Conservation (phyloP, 352 stramenopile genomes). For the Globisporangium nagaii region DNA sequence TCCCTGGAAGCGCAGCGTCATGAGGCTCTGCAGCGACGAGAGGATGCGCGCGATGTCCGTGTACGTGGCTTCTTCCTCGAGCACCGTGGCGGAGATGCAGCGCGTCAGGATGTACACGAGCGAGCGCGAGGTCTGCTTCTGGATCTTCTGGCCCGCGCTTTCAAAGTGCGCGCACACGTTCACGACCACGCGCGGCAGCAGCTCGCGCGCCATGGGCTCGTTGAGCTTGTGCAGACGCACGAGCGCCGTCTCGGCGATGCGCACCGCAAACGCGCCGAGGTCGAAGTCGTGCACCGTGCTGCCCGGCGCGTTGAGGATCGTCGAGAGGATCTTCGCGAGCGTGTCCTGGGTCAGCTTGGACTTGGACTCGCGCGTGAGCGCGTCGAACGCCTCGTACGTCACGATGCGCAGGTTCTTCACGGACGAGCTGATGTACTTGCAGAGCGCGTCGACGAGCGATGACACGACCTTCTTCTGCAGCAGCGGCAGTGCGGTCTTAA, state of each 20-base stretch:
- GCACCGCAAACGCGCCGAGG: conserved; percentile 58
- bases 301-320: conserved; percentile 56
- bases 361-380: conserved; percentile 38
- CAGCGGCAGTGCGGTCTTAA: conserved; percentile 71
- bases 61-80: conserved; percentile 50
- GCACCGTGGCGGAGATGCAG: conserved; percentile 40
- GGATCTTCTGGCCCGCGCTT: conserved; percentile 43
- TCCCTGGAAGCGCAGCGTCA: conserved; percentile 77
- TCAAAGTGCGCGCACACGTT: conserved; percentile 71
- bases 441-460: conserved; percentile 66
- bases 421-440: conserved; percentile 69
- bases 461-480: conserved; percentile 77
- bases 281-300: conserved; percentile 57
- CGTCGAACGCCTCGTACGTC: conserved; percentile 71
- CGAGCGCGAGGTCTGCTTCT: conserved; percentile 58
- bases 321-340: conserved; percentile 54
- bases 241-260: conserved; percentile 55
- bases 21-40: conserved; percentile 72
- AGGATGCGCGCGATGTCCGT: conserved; percentile 65
- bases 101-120: conserved; percentile 61
- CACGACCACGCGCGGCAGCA: conserved; percentile 74
- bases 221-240: conserved; percentile 62
- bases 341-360: conserved; percentile 64
- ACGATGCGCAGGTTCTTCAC: conserved; percentile 75
- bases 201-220: conserved; percentile 43